These are phyloP conservation scores for Antrodiella citrinella DNA, from an alignment of 768 basidiomycete species.

Conservation along the genomic window DNA sequence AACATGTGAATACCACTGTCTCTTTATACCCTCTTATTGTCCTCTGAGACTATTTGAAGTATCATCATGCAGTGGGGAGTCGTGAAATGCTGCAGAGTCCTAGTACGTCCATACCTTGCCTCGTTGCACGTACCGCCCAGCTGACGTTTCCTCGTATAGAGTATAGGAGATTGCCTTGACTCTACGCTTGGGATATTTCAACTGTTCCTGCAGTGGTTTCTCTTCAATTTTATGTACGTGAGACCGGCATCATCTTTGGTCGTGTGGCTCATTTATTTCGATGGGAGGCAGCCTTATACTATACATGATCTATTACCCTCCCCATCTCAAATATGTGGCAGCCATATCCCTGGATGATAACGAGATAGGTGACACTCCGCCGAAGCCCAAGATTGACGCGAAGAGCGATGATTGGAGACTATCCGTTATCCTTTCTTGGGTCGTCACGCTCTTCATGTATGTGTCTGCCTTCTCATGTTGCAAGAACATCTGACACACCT, in stretches of 20 bases:
- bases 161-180: conserved; percentile 64
- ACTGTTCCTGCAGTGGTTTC: conserved; percentile 73
- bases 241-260: background rate
- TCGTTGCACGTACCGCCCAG: background rate
- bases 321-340: conserved; percentile 64
- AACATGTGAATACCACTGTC: conserved; percentile 53
- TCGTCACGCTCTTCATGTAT: conserved; percentile 67
- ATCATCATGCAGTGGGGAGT: conserved; percentile 79
- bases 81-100: conserved; percentile 68
- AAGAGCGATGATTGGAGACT: conserved; percentile 67
- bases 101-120: conserved; percentile 43
- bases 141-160: conserved; percentile 32
- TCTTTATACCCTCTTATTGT: conserved; percentile 1
- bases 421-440: conserved; percentile 70
- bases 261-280: background rate
- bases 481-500: conserved; percentile 7
- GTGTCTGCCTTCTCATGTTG: conserved; percentile 17
- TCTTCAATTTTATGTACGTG: conserved; percentile 78
- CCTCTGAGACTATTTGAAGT: conserved; percentile 31
- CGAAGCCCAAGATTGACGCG: conserved; percentile 36
- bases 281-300: conserved; percentile 58
- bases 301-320: conserved; percentile 89
- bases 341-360: conserved; percentile 17
- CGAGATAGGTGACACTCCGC: conserved; percentile 32
- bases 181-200: conserved; percentile 77